Evolutionary conservation across 306 rosid genomes (phyloP).

Genomic region (Trifolium dubium): DNA sequence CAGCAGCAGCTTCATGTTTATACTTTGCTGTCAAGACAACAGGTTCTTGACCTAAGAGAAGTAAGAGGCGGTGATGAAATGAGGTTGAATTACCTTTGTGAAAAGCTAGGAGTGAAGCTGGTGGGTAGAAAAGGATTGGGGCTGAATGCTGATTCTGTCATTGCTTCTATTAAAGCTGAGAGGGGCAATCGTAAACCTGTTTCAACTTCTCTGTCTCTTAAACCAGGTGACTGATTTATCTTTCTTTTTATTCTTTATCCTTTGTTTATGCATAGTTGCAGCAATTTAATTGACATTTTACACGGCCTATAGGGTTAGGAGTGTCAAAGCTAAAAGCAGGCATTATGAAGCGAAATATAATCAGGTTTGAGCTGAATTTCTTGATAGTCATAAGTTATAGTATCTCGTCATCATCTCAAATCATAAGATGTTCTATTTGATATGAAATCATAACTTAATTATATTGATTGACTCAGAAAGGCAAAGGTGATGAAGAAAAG

Average conservation of each 20-base stretch:
- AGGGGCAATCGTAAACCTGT: constrained; percentile 81
- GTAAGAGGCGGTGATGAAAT: constrained; percentile 98
- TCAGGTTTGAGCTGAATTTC: constrained; percentile 66
- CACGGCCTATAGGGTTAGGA: constrained; percentile 74
- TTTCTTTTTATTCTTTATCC: constrained; percentile 27
- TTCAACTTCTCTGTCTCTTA: constrained; percentile 60
- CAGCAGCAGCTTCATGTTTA: constrained; percentile 96
- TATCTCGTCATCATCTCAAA: not conserved
- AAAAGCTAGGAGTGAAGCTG: constrained; percentile 85
- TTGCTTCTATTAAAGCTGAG: constrained; percentile 88
- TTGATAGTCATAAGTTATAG: constrained; percentile 29
- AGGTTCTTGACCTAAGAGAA: constrained; percentile 82
- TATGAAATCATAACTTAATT: constrained; percentile 23
- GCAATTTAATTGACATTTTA: constrained; percentile 38
- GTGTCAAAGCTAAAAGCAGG: constrained; percentile 71
- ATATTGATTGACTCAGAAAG: constrained; percentile 60
- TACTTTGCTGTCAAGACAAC: constrained; percentile 87
- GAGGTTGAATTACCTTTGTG: constrained; percentile 83
- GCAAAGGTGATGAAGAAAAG: constrained; percentile 71
- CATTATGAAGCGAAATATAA: constrained; percentile 66
- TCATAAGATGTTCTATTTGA: constrained; percentile 32
- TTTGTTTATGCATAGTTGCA: constrained; percentile 17
- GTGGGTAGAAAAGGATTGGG: constrained; percentile 98
- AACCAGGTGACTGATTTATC: constrained; percentile 63
- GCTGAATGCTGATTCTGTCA: constrained; percentile 80